Evolutionary conservation across 257 asterid genomes (phyloP).

Genomic region (Vinca minor): DNA sequence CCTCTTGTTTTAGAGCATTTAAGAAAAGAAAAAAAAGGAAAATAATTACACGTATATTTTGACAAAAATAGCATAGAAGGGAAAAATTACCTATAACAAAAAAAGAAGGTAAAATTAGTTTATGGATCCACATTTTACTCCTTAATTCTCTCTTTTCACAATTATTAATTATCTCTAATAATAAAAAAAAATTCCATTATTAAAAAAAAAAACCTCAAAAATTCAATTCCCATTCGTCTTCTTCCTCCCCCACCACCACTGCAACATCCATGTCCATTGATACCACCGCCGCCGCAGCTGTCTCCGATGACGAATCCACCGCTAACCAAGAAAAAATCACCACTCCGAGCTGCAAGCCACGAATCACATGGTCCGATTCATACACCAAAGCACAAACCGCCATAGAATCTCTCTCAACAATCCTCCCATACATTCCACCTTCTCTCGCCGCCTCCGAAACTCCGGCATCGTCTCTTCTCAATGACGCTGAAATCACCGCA

Average conservation of each 20-base stretch:
- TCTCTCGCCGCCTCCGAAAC: conserved; percentile 48
- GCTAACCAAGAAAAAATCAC: neutral
- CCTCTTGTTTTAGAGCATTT: too few relatives aligned
- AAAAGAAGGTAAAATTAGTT: neutral
- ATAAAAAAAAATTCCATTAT: too few relatives aligned
- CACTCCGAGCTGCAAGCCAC: conserved; percentile 24
- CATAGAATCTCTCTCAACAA: conserved; percentile 48
- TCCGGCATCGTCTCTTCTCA: conserved; percentile 68
- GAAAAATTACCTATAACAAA: too few relatives aligned
- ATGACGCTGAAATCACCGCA: conserved; percentile 40
- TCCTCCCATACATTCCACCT: conserved; percentile 47
- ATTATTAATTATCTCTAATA: neutral
- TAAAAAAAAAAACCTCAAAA: neutral
- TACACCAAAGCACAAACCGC: conserved; percentile 52
- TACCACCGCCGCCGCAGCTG: too few relatives aligned
- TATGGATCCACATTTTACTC: conserved; percentile 32
- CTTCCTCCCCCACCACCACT: neutral
- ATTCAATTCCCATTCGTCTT: neutral
- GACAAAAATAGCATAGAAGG: too few relatives aligned
- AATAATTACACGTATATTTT: too few relatives aligned
- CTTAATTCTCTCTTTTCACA: conserved; percentile 12
- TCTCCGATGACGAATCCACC: neutral
- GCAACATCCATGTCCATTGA: conserved; percentile 8
- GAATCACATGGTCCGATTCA: conserved; percentile 69
- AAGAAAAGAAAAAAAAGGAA: too few relatives aligned